Evolutionary conservation across 306 rosid species (phyloP).

Genomic region (Acacia confusa): DNA sequence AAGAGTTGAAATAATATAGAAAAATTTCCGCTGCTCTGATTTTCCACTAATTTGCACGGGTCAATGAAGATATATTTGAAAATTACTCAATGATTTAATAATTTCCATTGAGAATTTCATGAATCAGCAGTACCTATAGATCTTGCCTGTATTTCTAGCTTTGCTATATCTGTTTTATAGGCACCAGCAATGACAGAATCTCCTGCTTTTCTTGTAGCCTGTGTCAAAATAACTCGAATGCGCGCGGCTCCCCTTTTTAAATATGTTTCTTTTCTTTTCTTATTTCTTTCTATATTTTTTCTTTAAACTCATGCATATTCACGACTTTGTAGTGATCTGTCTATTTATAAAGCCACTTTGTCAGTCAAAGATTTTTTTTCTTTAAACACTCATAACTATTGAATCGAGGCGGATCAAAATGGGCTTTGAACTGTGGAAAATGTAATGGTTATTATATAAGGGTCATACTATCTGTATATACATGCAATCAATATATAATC

Average conservation of each 20-base stretch:
- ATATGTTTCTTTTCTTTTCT: not conserved
- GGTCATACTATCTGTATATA: not conserved
- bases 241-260: not conserved
- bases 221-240: not conserved
- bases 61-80: not conserved
- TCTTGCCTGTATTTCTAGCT: not conserved
- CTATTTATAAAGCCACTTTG: not conserved
- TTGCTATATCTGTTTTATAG: not conserved
- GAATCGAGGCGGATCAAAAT: not conserved
- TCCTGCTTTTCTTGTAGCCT: not conserved
- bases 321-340: not conserved
- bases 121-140: not conserved
- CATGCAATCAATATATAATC: not conserved
- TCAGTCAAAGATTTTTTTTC: not conserved
- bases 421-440: not conserved
- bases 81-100: not conserved
- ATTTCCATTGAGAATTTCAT: not conserved
- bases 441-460: not conserved
- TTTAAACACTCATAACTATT: no score
- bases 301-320: not conserved
- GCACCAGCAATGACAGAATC: conserved; percentile 3
- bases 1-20: no score
- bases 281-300: not conserved
- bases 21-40: not conserved
- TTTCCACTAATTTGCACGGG: not conserved